Evolutionary conservation across 2,329 filamentous ascomycete species (phyloP), one percentile per base, ranked within the genome.

Genomic region (Aphanocladium album): DNA sequence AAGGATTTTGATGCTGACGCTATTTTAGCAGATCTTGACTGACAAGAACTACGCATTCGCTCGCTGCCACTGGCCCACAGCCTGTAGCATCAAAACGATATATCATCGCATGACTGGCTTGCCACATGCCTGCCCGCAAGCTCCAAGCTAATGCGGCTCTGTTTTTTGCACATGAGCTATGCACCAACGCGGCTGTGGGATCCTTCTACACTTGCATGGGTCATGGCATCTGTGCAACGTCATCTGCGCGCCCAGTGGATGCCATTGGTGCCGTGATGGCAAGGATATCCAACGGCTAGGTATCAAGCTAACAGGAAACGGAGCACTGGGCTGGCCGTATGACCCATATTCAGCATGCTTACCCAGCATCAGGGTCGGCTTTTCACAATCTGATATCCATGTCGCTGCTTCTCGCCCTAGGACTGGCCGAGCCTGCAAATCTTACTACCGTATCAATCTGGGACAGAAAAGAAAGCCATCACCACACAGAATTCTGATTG

Each of bases 281-380:
- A 58, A 58, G 56, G 56, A 58, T 58, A 51, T 27, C 9, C 3
- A 27, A 51, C 56, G 46, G 46, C 35, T 23, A 41, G 21, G 46
- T 51, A 58, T 17, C 3, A 21, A 21, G 46, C 56, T 58, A 58
- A 37, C 19, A 46, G 5, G 12, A 30, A 30, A 12, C 11, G 19
- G 33, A 9, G 30, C 12, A 11, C 17, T 43, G 33, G 19, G 8
- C 14, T 23, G 21, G 17, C 33, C 33, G 2, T 41, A 9, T 58
- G 56, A 23, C 46, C 47, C 23, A 51, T 51, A 5, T 14, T 16
- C 12, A 9, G n/a, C 45, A 19, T 30, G 19, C 27, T 21, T 21
- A 14, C n/a, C 12, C 41, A 21, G 14, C 19, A 30, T 17, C 45
- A n/a, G n/a, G 23, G 30, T 21, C 30, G 52, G 19, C 14, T 16